phyloP scores from a whole-genome alignment of 306 rosid species.

The Nissolia schottii region DNA sequence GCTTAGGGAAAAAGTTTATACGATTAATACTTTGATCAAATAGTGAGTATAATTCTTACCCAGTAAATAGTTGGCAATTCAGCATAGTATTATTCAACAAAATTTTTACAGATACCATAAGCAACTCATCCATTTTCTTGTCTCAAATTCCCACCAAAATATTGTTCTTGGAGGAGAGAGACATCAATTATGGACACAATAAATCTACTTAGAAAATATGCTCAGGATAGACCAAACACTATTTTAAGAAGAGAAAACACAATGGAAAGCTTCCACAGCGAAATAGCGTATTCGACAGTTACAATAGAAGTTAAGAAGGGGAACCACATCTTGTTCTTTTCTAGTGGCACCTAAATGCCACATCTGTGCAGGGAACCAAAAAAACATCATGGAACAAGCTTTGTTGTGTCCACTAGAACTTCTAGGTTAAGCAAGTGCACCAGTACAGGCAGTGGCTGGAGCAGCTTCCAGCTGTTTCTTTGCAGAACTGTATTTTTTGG shows the following conservation, averaged over 20 bases:
- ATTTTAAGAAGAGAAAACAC: not conserved
- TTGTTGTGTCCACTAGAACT: slow-evolving; percentile 5
- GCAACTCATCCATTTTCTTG: not conserved
- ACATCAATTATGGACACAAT: not conserved
- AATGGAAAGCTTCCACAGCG: slow-evolving; percentile 26
- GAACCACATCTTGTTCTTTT: slow-evolving; percentile 7
- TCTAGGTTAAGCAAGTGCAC: slow-evolving; percentile 64
- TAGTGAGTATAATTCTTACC: not conserved
- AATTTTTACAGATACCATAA: not conserved
- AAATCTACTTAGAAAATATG: not conserved
- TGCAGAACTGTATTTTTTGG: slow-evolving; percentile 76
- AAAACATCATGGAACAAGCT: slow-evolving; percentile 21
- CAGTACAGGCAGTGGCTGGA: slow-evolving; percentile 74
- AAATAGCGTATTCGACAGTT: slow-evolving; percentile 36
- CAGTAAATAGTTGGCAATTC: not conserved
- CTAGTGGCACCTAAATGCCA: slow-evolving; percentile 9
- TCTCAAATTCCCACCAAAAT: slow-evolving; percentile 1
- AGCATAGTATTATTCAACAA: not conserved
- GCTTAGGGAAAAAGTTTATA: too few species aligned
- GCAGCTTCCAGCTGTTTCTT: slow-evolving; percentile 59
- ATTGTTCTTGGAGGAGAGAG: not conserved
- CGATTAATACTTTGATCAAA: not conserved
- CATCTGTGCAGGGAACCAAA: slow-evolving; percentile 21
- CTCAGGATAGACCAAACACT: not conserved
- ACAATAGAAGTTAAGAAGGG: slow-evolving; percentile 29